Percentiles rank a stretch among this genome's conserved stretches.
Evolutionary conservation across 208 protist species (phyloP).

Genomic region (Acanthamoeba castellanii): DNA sequence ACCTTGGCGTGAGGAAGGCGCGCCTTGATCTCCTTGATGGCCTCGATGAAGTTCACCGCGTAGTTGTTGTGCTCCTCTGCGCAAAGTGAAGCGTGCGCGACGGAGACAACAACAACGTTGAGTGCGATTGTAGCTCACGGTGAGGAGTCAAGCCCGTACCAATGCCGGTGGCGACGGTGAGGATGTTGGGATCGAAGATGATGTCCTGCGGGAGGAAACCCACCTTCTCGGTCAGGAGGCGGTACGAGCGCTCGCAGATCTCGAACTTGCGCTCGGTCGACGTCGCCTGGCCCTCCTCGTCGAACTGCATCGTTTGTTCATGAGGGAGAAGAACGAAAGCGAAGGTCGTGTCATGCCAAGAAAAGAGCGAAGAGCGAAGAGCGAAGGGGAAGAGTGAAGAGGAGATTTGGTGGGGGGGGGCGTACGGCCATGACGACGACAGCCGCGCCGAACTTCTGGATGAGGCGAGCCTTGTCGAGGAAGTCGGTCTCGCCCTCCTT

Average conservation of each 20-base stretch:
- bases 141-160: conserved; percentile 5
- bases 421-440: conserved; percentile 89
- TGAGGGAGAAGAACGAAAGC: too few relatives aligned
- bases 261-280: conserved; percentile 91
- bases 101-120: not conserved
- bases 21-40: conserved; percentile 80
- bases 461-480: conserved; percentile 92
- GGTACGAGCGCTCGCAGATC: conserved; percentile 96
- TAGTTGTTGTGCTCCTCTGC: conserved; percentile 97
- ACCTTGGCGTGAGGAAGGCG: conserved; percentile 80
- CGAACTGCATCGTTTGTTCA: conserved; percentile 89
- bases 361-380: conserved; percentile 33
- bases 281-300: conserved; percentile 96
- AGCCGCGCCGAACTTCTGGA: conserved; percentile 94
- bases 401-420: not conserved
- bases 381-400: not conserved
- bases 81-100: not conserved
- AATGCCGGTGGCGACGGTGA: conserved; percentile 97
- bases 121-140: too few relatives aligned
- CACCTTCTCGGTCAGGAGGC: conserved; percentile 91
- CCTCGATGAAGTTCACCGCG: conserved; percentile 96
- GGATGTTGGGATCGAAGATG: conserved; percentile 98
- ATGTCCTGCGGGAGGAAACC: conserved; percentile 95
- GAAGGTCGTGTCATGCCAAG: not conserved
- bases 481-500: conserved; percentile 97